phyloP scores from a whole-genome alignment of 176 grass and related monocot genomes.

The Themeda triandra region DNA sequence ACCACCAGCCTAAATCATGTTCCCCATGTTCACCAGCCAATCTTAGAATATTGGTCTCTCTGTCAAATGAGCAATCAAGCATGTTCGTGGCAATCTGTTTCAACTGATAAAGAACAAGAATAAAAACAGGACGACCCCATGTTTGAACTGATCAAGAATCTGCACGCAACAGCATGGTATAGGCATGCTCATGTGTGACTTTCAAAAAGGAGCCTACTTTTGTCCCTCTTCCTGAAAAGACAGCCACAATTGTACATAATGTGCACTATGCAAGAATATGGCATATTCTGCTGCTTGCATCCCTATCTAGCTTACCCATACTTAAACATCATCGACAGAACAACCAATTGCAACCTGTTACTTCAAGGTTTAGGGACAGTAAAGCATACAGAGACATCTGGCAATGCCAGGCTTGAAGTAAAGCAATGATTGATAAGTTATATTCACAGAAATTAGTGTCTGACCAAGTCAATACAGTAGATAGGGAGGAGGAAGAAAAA shows the following conservation, averaged over 20 bases:
- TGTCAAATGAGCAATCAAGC: conserved; percentile 39
- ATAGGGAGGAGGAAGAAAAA: not conserved
- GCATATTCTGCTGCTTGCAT: conserved; percentile 34
- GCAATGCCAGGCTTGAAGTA: conserved; percentile 12
- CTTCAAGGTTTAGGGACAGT: conserved; percentile 27
- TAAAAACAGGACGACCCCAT: not conserved
- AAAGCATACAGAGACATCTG: conserved; percentile 20
- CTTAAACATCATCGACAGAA: conserved; percentile 9
- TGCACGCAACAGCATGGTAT: not conserved
- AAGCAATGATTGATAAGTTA: conserved; percentile 58
- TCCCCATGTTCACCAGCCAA: conserved; percentile 42
- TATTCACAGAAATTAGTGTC: conserved; percentile 69
- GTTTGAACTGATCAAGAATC: conserved; percentile 24
- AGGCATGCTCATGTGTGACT: conserved; percentile 19
- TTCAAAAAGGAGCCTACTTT: conserved; percentile 24
- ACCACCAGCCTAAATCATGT: conserved; percentile 47
- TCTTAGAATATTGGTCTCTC: conserved; percentile 16
- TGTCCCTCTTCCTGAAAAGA: not conserved
- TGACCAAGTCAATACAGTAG: conserved; percentile 42
- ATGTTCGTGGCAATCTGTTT: conserved; percentile 9
- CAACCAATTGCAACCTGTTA: conserved; percentile 30
- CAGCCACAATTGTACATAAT: not conserved
- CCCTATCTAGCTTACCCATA: conserved; percentile 17
- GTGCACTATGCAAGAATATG: conserved; percentile 7
- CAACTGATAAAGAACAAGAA: not conserved